Conservation (phyloP, 352 stramenopile species). For the Pythium plurisporium region DNA sequence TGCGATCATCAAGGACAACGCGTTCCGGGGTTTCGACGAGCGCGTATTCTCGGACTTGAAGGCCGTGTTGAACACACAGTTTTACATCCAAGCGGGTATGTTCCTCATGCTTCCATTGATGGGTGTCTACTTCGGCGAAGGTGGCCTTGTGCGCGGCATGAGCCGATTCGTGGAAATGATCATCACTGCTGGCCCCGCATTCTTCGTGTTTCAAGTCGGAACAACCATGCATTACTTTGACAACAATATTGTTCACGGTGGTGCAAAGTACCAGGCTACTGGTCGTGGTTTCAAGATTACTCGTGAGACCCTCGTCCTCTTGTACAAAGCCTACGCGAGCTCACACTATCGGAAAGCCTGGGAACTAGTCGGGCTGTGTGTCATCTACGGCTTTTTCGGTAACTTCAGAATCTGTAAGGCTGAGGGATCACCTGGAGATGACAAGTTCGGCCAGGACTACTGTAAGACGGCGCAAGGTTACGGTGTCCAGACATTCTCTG, state of each 20-base stretch:
- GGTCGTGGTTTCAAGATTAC: constrained; percentile 87
- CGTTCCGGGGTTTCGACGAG: constrained; percentile 49
- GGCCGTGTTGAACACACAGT: constrained; percentile 85
- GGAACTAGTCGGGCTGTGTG: constrained; percentile 81
- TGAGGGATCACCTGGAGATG: constrained; percentile 39
- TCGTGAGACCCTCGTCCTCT: constrained; percentile 83
- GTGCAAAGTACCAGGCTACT: constrained; percentile 82
- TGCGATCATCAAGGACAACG: constrained; percentile 65
- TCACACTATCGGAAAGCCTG: constrained; percentile 87
- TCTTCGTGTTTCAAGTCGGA: constrained; percentile 85
- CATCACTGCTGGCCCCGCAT: constrained; percentile 74
- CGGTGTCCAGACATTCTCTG: constrained; percentile 74
- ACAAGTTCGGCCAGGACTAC: constrained; percentile 64
- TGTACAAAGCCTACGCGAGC: constrained; percentile 86
- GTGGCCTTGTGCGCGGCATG: constrained; percentile 31
- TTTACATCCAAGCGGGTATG: constrained; percentile 84
- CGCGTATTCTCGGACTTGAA: constrained; percentile 65
- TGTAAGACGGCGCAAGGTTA: constrained; percentile 64
- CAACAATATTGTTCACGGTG: constrained; percentile 75
- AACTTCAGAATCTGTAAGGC: constrained; percentile 72
- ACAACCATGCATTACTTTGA: constrained; percentile 88
- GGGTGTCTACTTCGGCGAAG: constrained; percentile 78
- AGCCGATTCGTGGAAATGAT: constrained; percentile 79
- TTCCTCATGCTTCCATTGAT: constrained; percentile 78
- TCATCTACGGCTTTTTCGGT: constrained; percentile 77